phyloP scores from a whole-genome alignment of 2,329 filamentous ascomycete species.

The Paecilomyces variotii region DNA sequence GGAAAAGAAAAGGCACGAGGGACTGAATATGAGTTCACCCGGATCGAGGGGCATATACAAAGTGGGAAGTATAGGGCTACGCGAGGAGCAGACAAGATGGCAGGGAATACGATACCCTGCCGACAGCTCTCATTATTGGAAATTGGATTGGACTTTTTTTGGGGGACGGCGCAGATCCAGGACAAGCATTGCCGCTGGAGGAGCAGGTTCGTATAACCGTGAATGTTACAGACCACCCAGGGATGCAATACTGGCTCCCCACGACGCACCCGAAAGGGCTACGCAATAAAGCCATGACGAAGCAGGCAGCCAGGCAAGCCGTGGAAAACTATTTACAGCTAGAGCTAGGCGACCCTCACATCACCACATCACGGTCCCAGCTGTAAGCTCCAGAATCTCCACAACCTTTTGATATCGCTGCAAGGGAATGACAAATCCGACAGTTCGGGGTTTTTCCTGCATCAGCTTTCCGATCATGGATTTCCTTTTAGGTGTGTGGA shows the following conservation, averaged over 20 bases:
- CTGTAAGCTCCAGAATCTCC: not conserved
- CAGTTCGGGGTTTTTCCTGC: not conserved
- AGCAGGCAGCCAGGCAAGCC: not conserved
- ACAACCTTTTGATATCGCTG: not conserved
- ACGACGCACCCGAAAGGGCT: not conserved
- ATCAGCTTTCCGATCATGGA: not conserved
- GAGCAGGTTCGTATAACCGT: not conserved
- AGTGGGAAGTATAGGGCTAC: not conserved
- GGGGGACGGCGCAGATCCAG: not conserved
- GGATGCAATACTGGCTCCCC: not conserved
- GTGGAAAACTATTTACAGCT: not conserved
- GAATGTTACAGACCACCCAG: not conserved
- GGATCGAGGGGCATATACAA: not conserved
- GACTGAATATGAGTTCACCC: not conserved
- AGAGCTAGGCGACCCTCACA: not conserved
- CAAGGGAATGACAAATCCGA: not conserved
- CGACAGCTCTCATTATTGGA: not conserved
- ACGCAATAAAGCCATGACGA: not conserved
- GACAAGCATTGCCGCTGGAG: not conserved
- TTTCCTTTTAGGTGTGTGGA: not conserved
- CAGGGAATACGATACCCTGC: not conserved
- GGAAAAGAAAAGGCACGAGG: not conserved
- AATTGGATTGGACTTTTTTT: not conserved
- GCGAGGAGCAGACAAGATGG: not conserved
- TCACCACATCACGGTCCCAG: not conserved